phyloP scores from a whole-genome alignment of 805 yeast genomes.

The Teunomyces aglyptinius region DNA sequence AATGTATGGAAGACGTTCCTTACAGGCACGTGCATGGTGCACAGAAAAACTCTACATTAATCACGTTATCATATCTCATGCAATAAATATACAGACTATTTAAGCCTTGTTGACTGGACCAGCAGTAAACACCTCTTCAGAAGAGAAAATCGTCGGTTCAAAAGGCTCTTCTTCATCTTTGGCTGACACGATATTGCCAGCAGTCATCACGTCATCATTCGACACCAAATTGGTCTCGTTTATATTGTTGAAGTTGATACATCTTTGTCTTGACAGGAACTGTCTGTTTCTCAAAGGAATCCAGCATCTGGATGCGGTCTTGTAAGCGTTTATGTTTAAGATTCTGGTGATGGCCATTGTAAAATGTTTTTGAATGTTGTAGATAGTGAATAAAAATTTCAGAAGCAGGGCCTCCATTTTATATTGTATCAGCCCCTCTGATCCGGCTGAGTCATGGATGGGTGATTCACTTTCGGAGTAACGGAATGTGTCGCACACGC shows the following conservation, averaged over 20 bases:
- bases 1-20: no score
- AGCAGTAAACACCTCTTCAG: constrained; percentile 44
- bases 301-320: constrained; percentile 46
- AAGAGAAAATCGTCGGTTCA: constrained; percentile 40
- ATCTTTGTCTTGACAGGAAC: constrained; percentile 38
- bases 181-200: constrained; percentile 14
- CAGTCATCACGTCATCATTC: constrained; percentile 31
- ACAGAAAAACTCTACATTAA: no score
- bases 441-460: constrained; percentile 1
- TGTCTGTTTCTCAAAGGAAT: constrained; percentile 32
- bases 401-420: not conserved
- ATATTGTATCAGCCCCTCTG: not conserved
- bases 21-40: no score
- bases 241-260: constrained; percentile 32
- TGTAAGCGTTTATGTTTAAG: constrained; percentile 18
- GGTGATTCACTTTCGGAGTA: constrained; percentile 3
- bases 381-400: not conserved
- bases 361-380: not conserved
- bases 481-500: not conserved
- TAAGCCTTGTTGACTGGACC: constrained; percentile 38
- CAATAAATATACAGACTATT: not conserved
- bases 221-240: constrained; percentile 31
- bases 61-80: no score
- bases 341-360: constrained; percentile 2
- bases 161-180: constrained; percentile 20